A percentile compares a stretch with the other conserved stretches of the same genome.
phyloP scores from a whole-genome alignment of 208 protist species.

The Wallacemonas rigidus region DNA sequence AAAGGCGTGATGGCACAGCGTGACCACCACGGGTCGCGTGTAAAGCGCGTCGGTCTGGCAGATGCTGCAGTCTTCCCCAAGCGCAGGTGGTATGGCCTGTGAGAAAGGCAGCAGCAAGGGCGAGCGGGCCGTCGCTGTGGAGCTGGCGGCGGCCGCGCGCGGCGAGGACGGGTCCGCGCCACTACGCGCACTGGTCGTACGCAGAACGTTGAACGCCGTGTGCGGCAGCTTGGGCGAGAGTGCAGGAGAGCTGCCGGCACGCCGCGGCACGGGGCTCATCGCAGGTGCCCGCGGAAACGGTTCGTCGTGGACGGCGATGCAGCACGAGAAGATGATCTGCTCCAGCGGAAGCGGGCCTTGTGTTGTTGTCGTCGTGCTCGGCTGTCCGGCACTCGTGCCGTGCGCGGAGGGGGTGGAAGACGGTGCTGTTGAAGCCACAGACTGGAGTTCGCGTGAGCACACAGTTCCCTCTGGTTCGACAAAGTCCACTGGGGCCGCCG shows the following conservation, averaged over 20 bases:
- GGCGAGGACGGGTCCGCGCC: not conserved
- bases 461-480: slow-evolving; percentile 23
- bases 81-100: slow-evolving; percentile 1
- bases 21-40: slow-evolving; percentile 47
- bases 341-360: not conserved
- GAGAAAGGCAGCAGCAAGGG: slow-evolving; percentile 6
- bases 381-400: too few species aligned
- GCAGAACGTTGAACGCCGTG: not conserved
- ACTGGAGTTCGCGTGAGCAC: not conserved
- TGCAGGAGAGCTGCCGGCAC: not conserved
- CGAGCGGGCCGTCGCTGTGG: not conserved
- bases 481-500: slow-evolving; percentile 43
- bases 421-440: too few species aligned
- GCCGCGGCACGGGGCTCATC: not conserved
- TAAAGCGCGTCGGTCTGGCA: slow-evolving; percentile 63
- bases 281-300: not conserved
- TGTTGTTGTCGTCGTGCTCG: too few species aligned
- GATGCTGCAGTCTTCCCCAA: slow-evolving; percentile 53
- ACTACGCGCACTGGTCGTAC: not conserved
- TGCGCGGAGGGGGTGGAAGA: too few species aligned
- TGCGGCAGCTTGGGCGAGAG: slow-evolving; percentile 10
- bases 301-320: slow-evolving; percentile 1
- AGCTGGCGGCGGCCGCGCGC: not conserved
- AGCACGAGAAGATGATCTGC: slow-evolving; percentile 11
- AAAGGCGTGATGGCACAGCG: slow-evolving; percentile 77